Evolutionary conservation across 441 rosid genomes (phyloP).

Genomic region (Aleurites moluccanus): DNA sequence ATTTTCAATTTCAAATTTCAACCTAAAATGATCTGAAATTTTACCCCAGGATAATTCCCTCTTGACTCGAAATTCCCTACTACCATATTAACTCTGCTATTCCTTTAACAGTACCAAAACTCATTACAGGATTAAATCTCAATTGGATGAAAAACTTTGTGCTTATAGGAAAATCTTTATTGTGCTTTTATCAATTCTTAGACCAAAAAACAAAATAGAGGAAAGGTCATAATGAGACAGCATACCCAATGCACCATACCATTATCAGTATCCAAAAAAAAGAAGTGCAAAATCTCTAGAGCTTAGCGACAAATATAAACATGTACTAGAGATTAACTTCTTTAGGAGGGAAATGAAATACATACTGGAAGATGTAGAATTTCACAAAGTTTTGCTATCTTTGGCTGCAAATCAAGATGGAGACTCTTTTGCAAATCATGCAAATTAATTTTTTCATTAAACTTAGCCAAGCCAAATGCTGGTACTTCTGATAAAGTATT

Average conservation of each 20-base stretch:
- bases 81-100: not conserved
- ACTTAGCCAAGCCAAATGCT: slow-evolving; percentile 37
- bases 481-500: slow-evolving; percentile 34
- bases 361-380: slow-evolving; percentile 68
- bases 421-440: slow-evolving; percentile 60
- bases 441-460: slow-evolving; percentile 34
- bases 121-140: not conserved
- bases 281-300: slow-evolving; percentile 1
- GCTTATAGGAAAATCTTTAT: not conserved
- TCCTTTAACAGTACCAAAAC: not conserved
- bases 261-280: not conserved
- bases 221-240: not conserved
- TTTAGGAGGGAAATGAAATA: slow-evolving; percentile 28
- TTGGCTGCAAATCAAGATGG: slow-evolving; percentile 57
- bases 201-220: not conserved
- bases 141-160: not conserved
- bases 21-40: slow-evolving; percentile 4
- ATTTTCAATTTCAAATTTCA: not conserved
- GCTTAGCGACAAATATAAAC: not conserved
- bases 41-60: not conserved
- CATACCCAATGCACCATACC: not conserved
- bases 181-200: slow-evolving; percentile 9
- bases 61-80: not conserved
- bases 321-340: slow-evolving; percentile 22
- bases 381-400: slow-evolving; percentile 63